phyloP scores from a whole-genome alignment of 1,139 yeast genomes.

The Yamadazyma blattariae region DNA sequence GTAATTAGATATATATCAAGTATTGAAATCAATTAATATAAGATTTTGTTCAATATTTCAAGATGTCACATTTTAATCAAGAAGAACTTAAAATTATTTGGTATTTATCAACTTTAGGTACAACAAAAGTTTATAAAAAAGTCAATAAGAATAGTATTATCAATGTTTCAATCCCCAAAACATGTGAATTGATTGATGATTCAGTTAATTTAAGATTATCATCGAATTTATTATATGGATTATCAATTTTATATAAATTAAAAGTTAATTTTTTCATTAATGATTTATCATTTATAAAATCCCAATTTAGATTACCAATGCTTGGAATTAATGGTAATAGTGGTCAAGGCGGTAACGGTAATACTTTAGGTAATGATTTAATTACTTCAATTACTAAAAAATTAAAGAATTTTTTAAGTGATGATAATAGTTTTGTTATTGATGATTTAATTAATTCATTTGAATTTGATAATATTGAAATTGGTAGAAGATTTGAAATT shows the following conservation, averaged over 20 bases:
- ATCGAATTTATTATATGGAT: slow-evolving; percentile 55
- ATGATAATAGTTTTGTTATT: slow-evolving; percentile 6
- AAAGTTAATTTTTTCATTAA: slow-evolving; percentile 45
- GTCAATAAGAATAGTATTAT: slow-evolving; percentile 24
- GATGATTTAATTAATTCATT: slow-evolving; percentile 9
- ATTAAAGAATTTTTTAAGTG: slow-evolving; percentile 3
- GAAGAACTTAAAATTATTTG: slow-evolving; percentile 10
- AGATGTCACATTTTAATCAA: slow-evolving; percentile 3
- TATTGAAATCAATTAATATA: too few species aligned
- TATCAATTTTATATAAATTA: slow-evolving; percentile 51
- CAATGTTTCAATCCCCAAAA: slow-evolving; percentile 44
- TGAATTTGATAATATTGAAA: slow-evolving; percentile 3
- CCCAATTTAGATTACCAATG: background rate
- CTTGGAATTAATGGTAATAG: background rate
- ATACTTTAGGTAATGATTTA: too few species aligned
- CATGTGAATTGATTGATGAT: slow-evolving; percentile 36
- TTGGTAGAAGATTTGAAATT: slow-evolving; percentile 4
- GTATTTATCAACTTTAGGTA: slow-evolving; percentile 9
- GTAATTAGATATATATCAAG: background rate
- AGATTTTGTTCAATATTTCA: too few species aligned
- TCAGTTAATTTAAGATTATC: slow-evolving; percentile 18
- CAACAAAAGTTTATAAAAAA: slow-evolving; percentile 24
- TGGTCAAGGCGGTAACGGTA: too few species aligned
- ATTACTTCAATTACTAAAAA: background rate
- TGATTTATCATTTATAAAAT: slow-evolving; percentile 22